A percentile compares a stretch with the other conserved stretches of the same genome.
Evolutionary conservation across 768 basidiomycete genomes (phyloP).

Genomic region (Boletus sp.): DNA sequence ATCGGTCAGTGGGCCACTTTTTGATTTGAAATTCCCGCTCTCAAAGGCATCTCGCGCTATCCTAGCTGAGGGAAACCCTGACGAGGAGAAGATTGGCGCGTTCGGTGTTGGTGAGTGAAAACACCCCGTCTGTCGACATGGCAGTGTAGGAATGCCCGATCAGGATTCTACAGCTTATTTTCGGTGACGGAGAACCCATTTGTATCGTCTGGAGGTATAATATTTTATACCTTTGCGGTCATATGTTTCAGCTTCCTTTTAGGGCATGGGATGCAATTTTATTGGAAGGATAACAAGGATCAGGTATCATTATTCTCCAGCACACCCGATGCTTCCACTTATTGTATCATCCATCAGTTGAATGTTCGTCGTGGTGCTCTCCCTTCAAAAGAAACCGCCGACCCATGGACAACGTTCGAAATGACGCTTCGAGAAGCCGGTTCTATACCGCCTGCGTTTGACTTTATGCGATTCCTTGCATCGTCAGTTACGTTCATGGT

Average conservation of each 20-base stretch:
- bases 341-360: constrained; percentile 43
- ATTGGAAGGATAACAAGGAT: constrained; percentile 93
- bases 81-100: constrained; percentile 25
- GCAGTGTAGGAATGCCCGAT: background rate
- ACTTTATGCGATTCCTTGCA: constrained; percentile 84
- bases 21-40: background rate
- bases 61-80: constrained; percentile 25
- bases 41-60: background rate
- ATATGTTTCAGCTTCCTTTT: constrained; percentile 8
- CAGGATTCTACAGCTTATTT: constrained; percentile 77
- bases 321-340: background rate
- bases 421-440: constrained; percentile 82
- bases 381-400: constrained; percentile 36
- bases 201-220: constrained; percentile 72
- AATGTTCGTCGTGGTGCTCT: constrained; percentile 77
- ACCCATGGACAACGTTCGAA: constrained; percentile 81
- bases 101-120: constrained; percentile 22
- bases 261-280: constrained; percentile 93
- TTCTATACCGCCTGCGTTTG: constrained; percentile 78
- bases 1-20: constrained; percentile 4
- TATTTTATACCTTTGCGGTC: constrained; percentile 10
- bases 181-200: constrained; percentile 82
- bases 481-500: constrained; percentile 94
- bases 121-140: background rate
- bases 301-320: constrained; percentile 44